Percentiles rank a stretch among this genome's conserved stretches.
Evolutionary conservation across 2,329 filamentous ascomycete genomes (phyloP).

Genomic region (Fusarium torulosum): DNA sequence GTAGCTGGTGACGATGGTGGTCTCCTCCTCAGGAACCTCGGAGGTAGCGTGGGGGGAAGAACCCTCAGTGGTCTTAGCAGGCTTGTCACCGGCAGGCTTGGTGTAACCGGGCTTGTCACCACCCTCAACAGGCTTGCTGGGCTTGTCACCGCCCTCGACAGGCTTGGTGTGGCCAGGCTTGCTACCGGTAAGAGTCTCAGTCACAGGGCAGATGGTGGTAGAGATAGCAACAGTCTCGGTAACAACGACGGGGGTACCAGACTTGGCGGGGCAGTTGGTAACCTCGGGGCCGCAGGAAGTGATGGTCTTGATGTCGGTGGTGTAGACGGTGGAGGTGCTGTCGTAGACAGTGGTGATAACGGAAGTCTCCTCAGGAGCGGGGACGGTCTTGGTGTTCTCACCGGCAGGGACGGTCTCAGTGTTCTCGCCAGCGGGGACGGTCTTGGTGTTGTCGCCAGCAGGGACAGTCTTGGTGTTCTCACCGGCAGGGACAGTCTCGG

Average conservation of each 20-base stretch:
- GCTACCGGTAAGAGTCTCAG: slow-evolving; percentile 57
- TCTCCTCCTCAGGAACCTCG: slow-evolving; percentile 38
- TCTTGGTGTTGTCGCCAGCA: slow-evolving; percentile 62
- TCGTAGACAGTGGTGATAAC: slow-evolving; percentile 55
- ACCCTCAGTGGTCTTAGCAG: slow-evolving; percentile 34
- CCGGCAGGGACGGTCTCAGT: slow-evolving; percentile 25
- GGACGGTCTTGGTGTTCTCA: slow-evolving; percentile 24
- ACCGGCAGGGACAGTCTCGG: slow-evolving; percentile 49
- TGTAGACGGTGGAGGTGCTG: slow-evolving; percentile 64
- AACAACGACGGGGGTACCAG: slow-evolving; percentile 60
- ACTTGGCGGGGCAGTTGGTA: slow-evolving; percentile 64
- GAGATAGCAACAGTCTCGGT: slow-evolving; percentile 68
- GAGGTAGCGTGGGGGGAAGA: slow-evolving; percentile 44
- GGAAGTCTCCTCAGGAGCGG: slow-evolving; percentile 34
- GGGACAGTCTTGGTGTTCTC: slow-evolving; percentile 59
- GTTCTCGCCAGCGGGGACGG: slow-evolving; percentile 3
- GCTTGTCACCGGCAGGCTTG: slow-evolving; percentile 33
- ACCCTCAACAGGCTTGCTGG: slow-evolving; percentile 30
- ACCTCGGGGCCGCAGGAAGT: slow-evolving; percentile 62
- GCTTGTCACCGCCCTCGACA: slow-evolving; percentile 23
- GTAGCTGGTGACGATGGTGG: slow-evolving; percentile 37
- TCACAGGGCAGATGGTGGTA: slow-evolving; percentile 72
- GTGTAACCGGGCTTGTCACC: slow-evolving; percentile 27
- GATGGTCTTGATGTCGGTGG: slow-evolving; percentile 63
- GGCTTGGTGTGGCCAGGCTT: slow-evolving; percentile 32